These are phyloP conservation scores for Filobasidium floriforme DNA, from an alignment of 768 basidiomycete species.

Conservation along the genomic window DNA sequence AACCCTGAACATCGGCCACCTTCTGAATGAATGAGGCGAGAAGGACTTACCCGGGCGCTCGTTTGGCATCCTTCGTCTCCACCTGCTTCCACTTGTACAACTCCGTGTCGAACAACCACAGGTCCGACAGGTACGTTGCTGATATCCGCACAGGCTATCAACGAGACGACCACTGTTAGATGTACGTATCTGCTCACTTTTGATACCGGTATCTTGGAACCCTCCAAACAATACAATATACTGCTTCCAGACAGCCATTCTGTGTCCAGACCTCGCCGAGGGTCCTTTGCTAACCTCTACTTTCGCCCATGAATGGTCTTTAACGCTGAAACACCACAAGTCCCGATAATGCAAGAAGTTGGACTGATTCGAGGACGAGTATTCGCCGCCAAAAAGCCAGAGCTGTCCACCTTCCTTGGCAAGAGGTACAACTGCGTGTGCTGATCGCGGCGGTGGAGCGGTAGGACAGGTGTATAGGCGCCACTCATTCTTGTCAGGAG, in stretches of 20 bases:
- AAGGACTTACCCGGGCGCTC: slow-evolving; percentile 61
- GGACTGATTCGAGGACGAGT: slow-evolving; percentile 72
- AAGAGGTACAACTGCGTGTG: slow-evolving; percentile 69
- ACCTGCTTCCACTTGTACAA: slow-evolving; percentile 79
- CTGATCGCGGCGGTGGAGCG: slow-evolving; percentile 78
- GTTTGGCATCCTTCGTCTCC: slow-evolving; percentile 63
- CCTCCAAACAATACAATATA: slow-evolving; percentile 80
- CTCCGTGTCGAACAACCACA: slow-evolving; percentile 78
- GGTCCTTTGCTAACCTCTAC: slow-evolving; percentile 79
- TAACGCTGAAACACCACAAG: slow-evolving; percentile 63
- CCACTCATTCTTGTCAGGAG: slow-evolving; percentile 90
- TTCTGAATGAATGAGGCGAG: background rate
- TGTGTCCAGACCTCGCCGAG: slow-evolving; percentile 71
- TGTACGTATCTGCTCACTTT: slow-evolving; percentile 51
- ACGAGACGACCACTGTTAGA: background rate
- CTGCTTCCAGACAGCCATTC: slow-evolving; percentile 90
- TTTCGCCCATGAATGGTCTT: slow-evolving; percentile 72
- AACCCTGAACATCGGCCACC: background rate
- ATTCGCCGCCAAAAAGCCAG: slow-evolving; percentile 81
- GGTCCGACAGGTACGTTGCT: slow-evolving; percentile 75
- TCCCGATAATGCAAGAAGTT: slow-evolving; percentile 83
- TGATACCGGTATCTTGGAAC: slow-evolving; percentile 77
- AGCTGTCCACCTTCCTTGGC: slow-evolving; percentile 77
- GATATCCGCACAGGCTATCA: background rate
- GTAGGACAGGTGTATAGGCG: slow-evolving; percentile 72